Evolutionary conservation across 495 filamentous ascomycete species (phyloP), one percentile per base, ranked within the genome.

Genomic region (Neurospora sp.): DNA sequence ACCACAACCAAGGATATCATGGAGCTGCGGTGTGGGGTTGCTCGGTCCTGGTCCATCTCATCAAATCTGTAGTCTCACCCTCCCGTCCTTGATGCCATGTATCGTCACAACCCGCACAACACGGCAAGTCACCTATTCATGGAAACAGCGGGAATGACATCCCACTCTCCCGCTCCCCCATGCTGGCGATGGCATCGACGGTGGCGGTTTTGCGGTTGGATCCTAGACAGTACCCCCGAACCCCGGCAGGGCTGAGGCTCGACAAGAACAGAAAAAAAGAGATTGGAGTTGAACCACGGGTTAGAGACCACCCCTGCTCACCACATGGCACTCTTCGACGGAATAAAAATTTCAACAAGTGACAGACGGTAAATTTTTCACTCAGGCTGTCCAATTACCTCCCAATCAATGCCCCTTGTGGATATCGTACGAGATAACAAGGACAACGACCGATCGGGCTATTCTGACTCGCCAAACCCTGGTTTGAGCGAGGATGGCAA

Each of bases 341-440:
- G 39, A 37, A 62, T 48, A 59, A 40, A 35, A 66, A 40, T 41
- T 70, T 46, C 35, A 54, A 39, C 59, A 39, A 46, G 35, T 39
- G 10, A 71, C 39, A 38, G 48, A 74, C 10, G 27, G 27, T 62
- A 46, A 38, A 59, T 44, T 71, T 71, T 71, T 59, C 70, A 74
- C 69, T 74, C 72, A 54, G 35, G 48, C 10, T 39, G 31, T 23
- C 18, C 44, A 23, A 74, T 71, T 72, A 72, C 46, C 41, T 40
- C 18, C 31, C 14, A 73, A 40, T 73, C 62, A 70, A 46, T 72
- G 72, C 38, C 20, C 59, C 23, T 38, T 41, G 72, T 59, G 72
- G 54, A 46, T 72, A 76, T 76, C 74, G 74, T 76, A 74, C 74
- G 74, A 76, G 72, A 72, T 70, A 41, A 70, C 40, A 48, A 70